Conservation (phyloP, 2,329 filamentous ascomycete genomes). For the Furcasterigmium furcatum region DNA sequence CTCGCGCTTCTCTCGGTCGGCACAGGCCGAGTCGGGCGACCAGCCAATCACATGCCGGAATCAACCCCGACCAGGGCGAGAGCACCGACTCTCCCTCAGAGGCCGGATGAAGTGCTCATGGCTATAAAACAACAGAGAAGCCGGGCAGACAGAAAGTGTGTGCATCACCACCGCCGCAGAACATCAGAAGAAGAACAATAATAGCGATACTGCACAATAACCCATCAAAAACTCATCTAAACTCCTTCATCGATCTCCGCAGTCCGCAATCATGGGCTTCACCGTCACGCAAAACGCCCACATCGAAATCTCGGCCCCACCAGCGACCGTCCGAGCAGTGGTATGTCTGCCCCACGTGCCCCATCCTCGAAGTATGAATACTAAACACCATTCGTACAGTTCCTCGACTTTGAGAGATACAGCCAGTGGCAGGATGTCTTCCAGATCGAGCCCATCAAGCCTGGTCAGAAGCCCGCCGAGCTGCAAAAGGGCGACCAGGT, state of each 20-base stretch:
- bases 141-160: too few species aligned
- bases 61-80: too few species aligned
- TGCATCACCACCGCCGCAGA: too few species aligned
- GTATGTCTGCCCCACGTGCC: not conserved
- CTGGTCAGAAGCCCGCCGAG: not conserved
- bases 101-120: too few species aligned
- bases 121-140: too few species aligned
- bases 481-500: not conserved
- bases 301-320: constrained; percentile 1
- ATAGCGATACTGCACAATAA: not conserved
- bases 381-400: not conserved
- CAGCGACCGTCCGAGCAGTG: not conserved
- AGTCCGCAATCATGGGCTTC: constrained; percentile 2
- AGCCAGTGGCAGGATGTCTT: not conserved
- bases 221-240: not conserved
- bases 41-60: too few species aligned
- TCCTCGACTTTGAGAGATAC: not conserved
- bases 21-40: too few species aligned
- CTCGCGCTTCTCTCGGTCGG: too few species aligned
- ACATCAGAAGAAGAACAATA: too few species aligned
- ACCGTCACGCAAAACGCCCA: not conserved
- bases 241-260: not conserved
- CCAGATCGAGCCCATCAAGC: not conserved
- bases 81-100: too few species aligned
- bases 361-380: not conserved